Percentiles rank a stretch among this genome's conserved stretches.
phyloP scores from a whole-genome alignment of 2,329 filamentous ascomycete genomes.

The Colletotrichum lupini region DNA sequence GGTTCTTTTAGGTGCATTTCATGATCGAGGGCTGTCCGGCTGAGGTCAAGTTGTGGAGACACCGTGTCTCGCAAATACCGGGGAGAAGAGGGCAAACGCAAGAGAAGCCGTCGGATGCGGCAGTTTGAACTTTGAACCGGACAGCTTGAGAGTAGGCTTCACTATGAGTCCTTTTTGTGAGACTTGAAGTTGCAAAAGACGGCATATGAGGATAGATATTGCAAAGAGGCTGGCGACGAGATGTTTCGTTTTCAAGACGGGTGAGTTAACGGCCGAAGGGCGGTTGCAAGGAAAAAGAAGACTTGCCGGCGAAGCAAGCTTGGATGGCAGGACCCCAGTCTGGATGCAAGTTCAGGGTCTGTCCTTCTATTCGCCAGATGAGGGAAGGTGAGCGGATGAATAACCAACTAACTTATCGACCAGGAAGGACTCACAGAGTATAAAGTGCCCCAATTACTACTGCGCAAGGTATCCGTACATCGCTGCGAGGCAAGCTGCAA shows the following conservation, averaged over 20 bases:
- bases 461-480: not conserved
- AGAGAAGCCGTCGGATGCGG: not conserved
- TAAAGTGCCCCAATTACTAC: not conserved
- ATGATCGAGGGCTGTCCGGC: not conserved
- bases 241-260: slow-evolving; percentile 6
- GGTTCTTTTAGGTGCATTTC: not conserved
- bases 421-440: not conserved
- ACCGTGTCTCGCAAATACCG: not conserved
- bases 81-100: not conserved
- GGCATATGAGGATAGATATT: not conserved
- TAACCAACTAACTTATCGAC: not conserved
- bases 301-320: not conserved
- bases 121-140: not conserved
- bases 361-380: slow-evolving; percentile 1
- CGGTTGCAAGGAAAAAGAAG: not conserved
- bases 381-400: not conserved
- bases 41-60: slow-evolving; percentile 5
- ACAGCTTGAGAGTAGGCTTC: not conserved
- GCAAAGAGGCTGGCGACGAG: slow-evolving; percentile 1
- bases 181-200: slow-evolving; percentile 13
- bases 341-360: slow-evolving; percentile 2
- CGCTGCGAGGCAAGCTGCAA: not conserved
- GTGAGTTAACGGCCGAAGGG: not conserved
- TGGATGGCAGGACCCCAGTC: not conserved
- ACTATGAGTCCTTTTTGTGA: not conserved